These are phyloP conservation scores for Annulohypoxylon nitens DNA, from an alignment of 495 filamentous ascomycete species.

Conservation along the genomic window DNA sequence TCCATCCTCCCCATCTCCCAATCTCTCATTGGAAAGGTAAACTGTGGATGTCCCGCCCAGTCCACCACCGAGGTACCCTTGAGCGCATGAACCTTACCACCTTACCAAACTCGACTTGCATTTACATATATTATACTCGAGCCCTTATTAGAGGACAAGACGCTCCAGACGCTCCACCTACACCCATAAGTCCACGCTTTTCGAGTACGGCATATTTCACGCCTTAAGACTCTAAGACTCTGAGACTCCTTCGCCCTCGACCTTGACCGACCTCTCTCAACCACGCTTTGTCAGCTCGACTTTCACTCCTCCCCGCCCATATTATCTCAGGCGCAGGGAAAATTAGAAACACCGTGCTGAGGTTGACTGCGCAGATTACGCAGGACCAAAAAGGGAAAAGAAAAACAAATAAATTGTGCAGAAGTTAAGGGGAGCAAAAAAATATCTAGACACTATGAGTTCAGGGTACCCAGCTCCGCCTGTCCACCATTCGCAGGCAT, in stretches of 20 bases:
- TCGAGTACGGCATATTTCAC: conserved; percentile 33
- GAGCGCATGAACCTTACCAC: conserved; percentile 44
- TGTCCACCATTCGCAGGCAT: conserved; percentile 48
- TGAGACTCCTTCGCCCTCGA: conserved; percentile 1
- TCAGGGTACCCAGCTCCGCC: conserved; percentile 53
- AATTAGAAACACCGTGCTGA: not conserved
- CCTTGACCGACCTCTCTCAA: conserved; percentile 24
- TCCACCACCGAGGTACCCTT: conserved; percentile 38
- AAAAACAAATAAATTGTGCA: conserved; percentile 4
- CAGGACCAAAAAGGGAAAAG: conserved; percentile 10
- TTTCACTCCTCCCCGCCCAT: conserved; percentile 7
- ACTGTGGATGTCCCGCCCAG: conserved; percentile 34
- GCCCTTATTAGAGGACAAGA: conserved; percentile 40
- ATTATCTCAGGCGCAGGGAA: conserved; percentile 21
- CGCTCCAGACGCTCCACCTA: conserved; percentile 27
- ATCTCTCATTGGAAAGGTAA: conserved; percentile 37
- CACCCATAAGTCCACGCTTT: conserved; percentile 20
- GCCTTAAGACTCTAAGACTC: not conserved
- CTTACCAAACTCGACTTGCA: conserved; percentile 33
- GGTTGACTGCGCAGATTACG: conserved; percentile 13
- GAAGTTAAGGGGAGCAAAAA: conserved; percentile 29
- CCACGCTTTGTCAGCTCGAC: conserved; percentile 14
- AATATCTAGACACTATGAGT: conserved; percentile 45
- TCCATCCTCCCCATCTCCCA: too few species aligned
- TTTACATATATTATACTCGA: conserved; percentile 31